Percentiles rank a stretch among this genome's conserved stretches.
Conservation (phyloP, 129 eudicot species). For the Ambrosia trifida region DNA sequence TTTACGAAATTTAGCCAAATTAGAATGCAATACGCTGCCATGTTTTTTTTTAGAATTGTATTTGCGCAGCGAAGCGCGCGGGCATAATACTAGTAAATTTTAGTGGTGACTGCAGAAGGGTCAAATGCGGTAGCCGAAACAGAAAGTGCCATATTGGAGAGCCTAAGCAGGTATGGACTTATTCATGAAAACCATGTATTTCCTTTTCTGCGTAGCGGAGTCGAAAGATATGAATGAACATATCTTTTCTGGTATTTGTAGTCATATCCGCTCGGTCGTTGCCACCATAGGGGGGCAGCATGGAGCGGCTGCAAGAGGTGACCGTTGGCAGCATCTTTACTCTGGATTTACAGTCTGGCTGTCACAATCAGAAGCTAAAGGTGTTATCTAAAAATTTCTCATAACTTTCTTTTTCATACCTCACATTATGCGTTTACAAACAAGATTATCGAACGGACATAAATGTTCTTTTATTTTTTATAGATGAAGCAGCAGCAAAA, state of each 20-base stretch:
- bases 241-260: conserved; percentile 34
- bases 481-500: conserved; percentile 86
- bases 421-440: conserved; percentile 8
- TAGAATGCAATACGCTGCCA: too few species aligned
- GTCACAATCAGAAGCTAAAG: conserved; percentile 87
- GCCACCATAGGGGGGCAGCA: conserved; percentile 84
- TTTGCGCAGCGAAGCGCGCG: too few species aligned
- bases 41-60: too few species aligned
- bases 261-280: conserved; percentile 88
- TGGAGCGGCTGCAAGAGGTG: conserved; percentile 78
- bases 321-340: conserved; percentile 87
- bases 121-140: conserved; percentile 72
- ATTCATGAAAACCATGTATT: neutral
- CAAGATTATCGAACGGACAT: neutral
- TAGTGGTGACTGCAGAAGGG: conserved; percentile 77
- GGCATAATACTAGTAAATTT: too few species aligned
- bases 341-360: conserved; percentile 93
- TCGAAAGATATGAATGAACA: neutral
- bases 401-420: neutral
- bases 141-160: conserved; percentile 74
- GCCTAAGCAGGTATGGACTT: conserved; percentile 75
- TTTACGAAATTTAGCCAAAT: too few species aligned
- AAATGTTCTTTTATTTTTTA: conserved; percentile 17
- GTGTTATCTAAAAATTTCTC: conserved; percentile 34
- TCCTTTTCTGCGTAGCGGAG: neutral